Percentiles rank a stretch among this genome's conserved stretches.
Conservation (phyloP, 306 rosid genomes). For the Ammopiptanthus mongolicus region DNA sequence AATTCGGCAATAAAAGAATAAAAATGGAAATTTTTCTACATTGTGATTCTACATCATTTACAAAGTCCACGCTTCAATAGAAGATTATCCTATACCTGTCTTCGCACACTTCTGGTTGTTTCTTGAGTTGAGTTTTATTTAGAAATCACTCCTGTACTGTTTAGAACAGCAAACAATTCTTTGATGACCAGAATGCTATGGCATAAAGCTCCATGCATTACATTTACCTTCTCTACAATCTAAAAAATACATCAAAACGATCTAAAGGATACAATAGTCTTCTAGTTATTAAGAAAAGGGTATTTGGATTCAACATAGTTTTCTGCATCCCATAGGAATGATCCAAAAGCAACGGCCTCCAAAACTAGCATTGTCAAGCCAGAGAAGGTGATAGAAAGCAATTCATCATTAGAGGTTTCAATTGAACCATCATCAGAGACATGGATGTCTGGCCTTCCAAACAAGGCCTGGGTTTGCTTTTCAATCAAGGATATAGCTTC, state of each 20-base stretch:
- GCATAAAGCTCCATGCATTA: constrained; percentile 4
- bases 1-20: neutral
- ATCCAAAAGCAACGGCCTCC: constrained; percentile 88
- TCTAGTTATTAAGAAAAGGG: constrained; percentile 56
- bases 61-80: neutral
- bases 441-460: constrained; percentile 75
- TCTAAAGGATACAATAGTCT: neutral
- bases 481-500: constrained; percentile 94
- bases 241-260: neutral
- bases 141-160: neutral
- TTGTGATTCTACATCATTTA: neutral
- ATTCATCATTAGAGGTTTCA: constrained; percentile 57
- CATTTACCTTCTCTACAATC: constrained; percentile 34
- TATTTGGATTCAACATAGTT: constrained; percentile 76
- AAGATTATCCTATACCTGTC: constrained; percentile 5
- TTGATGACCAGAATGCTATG: neutral
- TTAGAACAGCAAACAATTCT: constrained; percentile 9
- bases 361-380: constrained; percentile 79
- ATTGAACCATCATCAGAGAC: constrained; percentile 67
- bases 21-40: neutral
- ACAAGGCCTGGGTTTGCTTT: constrained; percentile 89
- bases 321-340: constrained; percentile 85
- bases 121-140: neutral
- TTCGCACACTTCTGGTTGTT: neutral
- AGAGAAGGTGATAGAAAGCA: constrained; percentile 52